Evolutionary conservation across 2,329 filamentous ascomycete genomes (phyloP), one percentile per base, ranked within the genome.

Genomic region (Fusarium sp.): DNA sequence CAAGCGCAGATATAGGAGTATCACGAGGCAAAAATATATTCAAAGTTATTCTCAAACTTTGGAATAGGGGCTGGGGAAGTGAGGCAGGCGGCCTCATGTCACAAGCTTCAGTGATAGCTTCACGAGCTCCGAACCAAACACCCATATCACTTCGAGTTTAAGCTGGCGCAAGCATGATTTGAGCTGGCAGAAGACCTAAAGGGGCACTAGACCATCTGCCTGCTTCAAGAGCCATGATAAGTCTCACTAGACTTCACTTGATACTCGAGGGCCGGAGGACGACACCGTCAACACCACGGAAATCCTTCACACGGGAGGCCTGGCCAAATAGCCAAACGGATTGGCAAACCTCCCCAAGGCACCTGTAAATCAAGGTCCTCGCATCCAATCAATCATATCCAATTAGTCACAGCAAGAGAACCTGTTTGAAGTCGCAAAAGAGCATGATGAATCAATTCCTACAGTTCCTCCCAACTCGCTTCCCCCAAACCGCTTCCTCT

Each of bases 401-500:
- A n/a, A n/a, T n/a, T n/a, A n/a, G n/a, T n/a, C 38, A 6, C 25
- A 36, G 29, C 29, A 8, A 36, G 35, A 36, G 16, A 36, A 16
- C 35, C 18, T 5, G 22, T 63, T 60, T 75, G 40, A 59, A 66
- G 73, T 61, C 71, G 66, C 64, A 74, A 78, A 74, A 74, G 69
- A 60, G 73, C 61, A 74, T 74, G 65, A 54, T 66, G 62, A 75
- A 76, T 79, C 73, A 74, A 76, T 79, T 79, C 76, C 77, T 79
- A 79, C 76, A 79, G 65, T 59, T 72, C 77, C 69, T 66, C 65
- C 64, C 57, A 70, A 38, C 35, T 70, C 66, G 67, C 73, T 73
- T 63, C 64, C 65, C 52, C 67, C 52, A 72, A 42, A 40, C 71
- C 66, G 67, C 73, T 73, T 58, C 64, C 65, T 50, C 67, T 65